phyloP scores from a whole-genome alignment of 2,329 filamentous ascomycete genomes.

The Penicillium frequentans region DNA sequence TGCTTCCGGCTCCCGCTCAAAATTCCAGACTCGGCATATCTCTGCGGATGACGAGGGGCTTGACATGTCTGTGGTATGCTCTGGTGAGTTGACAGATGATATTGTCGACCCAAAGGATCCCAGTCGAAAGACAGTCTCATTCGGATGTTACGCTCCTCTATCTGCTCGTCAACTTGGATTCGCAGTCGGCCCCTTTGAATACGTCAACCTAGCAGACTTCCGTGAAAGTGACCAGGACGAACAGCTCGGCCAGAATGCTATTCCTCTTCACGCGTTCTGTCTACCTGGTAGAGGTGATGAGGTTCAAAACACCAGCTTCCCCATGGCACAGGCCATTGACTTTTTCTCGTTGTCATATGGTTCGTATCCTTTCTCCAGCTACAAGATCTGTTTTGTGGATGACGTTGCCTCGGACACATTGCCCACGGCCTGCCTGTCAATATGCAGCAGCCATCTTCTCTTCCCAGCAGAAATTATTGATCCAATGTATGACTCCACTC shows the following conservation, averaged over 20 bases:
- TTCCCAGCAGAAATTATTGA: constrained; percentile 86
- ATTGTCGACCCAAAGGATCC: constrained; percentile 73
- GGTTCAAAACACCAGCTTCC: constrained; percentile 81
- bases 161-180: constrained; percentile 90
- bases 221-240: constrained; percentile 90
- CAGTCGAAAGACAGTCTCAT: constrained; percentile 83
- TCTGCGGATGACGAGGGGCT: constrained; percentile 79
- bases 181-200: constrained; percentile 90
- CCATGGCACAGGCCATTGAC: constrained; percentile 83
- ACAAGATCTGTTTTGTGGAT: constrained; percentile 92
- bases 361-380: constrained; percentile 86
- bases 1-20: constrained; percentile 20
- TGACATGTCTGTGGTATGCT: constrained; percentile 88
- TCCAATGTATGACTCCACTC: constrained; percentile 76
- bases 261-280: constrained; percentile 89
- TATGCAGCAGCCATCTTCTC: constrained; percentile 83
- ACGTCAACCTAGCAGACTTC: constrained; percentile 84
- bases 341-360: constrained; percentile 86
- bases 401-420: constrained; percentile 76
- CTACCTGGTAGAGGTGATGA: constrained; percentile 79
- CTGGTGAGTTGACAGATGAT: constrained; percentile 85
- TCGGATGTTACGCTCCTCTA: constrained; percentile 71
- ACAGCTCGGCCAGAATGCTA: constrained; percentile 80
- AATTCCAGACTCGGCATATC: constrained; percentile 41
- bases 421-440: constrained; percentile 77